phyloP scores from a whole-genome alignment of 192 early-diverging fungal genomes.

The Kickxella alabastrina region DNA sequence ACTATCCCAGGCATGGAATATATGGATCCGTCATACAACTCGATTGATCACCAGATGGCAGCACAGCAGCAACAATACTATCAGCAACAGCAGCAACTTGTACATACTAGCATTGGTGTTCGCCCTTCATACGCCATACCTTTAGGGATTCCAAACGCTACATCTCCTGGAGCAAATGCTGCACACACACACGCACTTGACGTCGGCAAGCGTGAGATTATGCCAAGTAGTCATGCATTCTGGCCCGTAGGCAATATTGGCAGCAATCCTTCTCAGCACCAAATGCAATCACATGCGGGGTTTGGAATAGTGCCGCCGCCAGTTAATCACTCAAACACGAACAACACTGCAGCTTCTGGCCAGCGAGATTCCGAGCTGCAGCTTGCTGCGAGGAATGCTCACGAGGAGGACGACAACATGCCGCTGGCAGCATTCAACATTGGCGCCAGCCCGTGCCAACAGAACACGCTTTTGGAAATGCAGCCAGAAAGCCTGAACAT shows the following conservation, averaged over 20 bases:
- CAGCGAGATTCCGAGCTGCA: neutral
- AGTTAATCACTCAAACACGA: neutral
- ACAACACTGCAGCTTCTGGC: neutral
- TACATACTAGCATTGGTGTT: constrained; percentile 2
- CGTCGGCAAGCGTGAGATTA: neutral
- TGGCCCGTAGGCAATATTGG: neutral
- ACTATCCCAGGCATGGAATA: constrained; percentile 1
- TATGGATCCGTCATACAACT: constrained; percentile 12
- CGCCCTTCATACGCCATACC: constrained; percentile 1
- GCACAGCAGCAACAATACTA: constrained; percentile 6
- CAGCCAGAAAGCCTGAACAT: constrained; percentile 4
- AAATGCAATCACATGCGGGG: neutral
- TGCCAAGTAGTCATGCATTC: neutral
- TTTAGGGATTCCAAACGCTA: constrained; percentile 1
- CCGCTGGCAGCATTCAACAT: constrained; percentile 36
- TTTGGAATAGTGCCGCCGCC: too few species aligned
- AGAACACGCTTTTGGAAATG: neutral
- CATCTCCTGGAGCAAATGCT: neutral
- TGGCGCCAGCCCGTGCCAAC: constrained; percentile 9
- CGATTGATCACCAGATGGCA: constrained; percentile 3
- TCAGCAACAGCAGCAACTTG: constrained; percentile 10
- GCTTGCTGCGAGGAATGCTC: neutral
- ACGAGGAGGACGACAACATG: constrained; percentile 40
- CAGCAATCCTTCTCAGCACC: neutral
- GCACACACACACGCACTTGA: neutral